Conservation (phyloP, 2,329 filamentous ascomycete species). For the Magnaporthales sp. region DNA sequence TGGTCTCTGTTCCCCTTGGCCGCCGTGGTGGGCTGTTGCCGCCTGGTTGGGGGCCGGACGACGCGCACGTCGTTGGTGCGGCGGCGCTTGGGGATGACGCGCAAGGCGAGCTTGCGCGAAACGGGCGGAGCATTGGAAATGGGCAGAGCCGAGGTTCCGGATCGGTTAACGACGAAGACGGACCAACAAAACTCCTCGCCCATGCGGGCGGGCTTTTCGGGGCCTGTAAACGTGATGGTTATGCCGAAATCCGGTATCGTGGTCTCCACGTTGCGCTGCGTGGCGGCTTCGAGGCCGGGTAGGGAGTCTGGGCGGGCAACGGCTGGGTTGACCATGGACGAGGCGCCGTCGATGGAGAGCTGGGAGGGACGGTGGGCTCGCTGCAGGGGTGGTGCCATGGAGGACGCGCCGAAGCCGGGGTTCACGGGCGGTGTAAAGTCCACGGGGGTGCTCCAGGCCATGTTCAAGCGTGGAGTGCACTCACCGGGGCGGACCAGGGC, state of each 20-base stretch:
- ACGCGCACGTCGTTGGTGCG: conserved; percentile 43
- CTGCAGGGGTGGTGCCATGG: conserved; percentile 48
- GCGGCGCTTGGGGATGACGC: conserved; percentile 57
- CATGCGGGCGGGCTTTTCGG: conserved; percentile 43
- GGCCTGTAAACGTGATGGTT: conserved; percentile 65
- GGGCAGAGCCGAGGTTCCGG: conserved; percentile 11
- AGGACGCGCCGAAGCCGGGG: conserved; percentile 45
- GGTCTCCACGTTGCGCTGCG: conserved; percentile 31
- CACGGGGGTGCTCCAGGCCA: conserved; percentile 60
- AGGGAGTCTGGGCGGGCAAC: conserved; percentile 51
- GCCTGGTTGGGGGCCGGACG: conserved; percentile 31
- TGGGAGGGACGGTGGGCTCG: conserved; percentile 54
- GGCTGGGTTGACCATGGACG: conserved; percentile 48
- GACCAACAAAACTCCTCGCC: conserved; percentile 65
- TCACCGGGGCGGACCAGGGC: conserved; percentile 44
- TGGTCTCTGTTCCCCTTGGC: conserved; percentile 27
- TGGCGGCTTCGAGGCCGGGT: conserved; percentile 47
- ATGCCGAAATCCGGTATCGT: conserved; percentile 56
- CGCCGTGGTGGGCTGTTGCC: conserved; percentile 20
- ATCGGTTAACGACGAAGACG: conserved; percentile 69
- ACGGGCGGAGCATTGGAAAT: conserved; percentile 15
- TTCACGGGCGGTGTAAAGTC: conserved; percentile 62
- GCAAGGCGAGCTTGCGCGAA: conserved; percentile 60
- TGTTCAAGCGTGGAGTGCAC: conserved; percentile 53
- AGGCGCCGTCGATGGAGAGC: conserved; percentile 50